phyloP scores from a whole-genome alignment of 225 moss, liverwort and hornwort genomes.

The Sphagnum tenellum region DNA sequence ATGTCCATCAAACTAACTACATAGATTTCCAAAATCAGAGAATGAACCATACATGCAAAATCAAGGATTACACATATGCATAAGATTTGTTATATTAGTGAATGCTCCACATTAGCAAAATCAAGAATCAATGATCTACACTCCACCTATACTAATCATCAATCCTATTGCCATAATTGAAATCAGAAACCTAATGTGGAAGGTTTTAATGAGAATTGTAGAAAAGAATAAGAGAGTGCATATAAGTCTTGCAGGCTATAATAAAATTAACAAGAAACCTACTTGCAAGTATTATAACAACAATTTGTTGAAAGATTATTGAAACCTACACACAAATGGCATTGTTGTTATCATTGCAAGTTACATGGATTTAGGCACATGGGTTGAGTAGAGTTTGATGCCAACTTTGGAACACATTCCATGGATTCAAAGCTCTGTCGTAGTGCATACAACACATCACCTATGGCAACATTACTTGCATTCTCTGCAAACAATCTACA shows the following conservation, averaged over 20 bases:
- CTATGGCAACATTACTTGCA: constrained; percentile 5
- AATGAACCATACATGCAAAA: too few species aligned
- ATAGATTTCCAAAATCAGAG: too few species aligned
- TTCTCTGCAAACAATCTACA: too few species aligned
- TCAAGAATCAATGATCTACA: too few species aligned
- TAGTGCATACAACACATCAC: constrained; percentile 50
- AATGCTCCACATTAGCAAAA: too few species aligned
- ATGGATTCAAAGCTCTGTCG: constrained; percentile 48
- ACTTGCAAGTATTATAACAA: not conserved
- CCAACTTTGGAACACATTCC: constrained; percentile 60
- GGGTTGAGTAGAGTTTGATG: constrained; percentile 62
- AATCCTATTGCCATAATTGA: too few species aligned
- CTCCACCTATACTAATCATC: too few species aligned
- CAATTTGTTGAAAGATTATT: too few species aligned
- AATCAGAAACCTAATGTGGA: not conserved
- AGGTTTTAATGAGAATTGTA: not conserved
- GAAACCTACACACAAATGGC: constrained; percentile 50
- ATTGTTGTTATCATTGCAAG: constrained; percentile 41
- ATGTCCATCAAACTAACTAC: too few species aligned
- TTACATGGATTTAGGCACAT: constrained; percentile 64
- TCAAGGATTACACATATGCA: too few species aligned
- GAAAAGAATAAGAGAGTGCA: not conserved
- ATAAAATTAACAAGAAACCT: not conserved
- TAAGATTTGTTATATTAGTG: too few species aligned
- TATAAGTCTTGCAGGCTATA: not conserved